Evolutionary conservation across 805 yeast genomes (phyloP).

Genomic region (Candida loeiensis): DNA sequence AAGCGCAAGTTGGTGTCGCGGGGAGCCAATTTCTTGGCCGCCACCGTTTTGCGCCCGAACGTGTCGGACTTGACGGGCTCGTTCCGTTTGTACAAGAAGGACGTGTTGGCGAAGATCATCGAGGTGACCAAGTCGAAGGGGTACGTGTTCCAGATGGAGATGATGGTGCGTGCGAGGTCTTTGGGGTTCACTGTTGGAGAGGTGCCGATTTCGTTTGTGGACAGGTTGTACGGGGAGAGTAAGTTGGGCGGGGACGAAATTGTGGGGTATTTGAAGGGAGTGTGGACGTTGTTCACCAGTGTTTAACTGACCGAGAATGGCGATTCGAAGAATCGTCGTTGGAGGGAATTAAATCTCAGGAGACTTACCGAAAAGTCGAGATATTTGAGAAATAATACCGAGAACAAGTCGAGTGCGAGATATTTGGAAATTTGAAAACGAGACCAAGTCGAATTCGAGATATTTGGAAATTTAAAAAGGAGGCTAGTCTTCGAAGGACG

Average conservation of each 20-base stretch:
- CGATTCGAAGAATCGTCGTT: too few relatives aligned
- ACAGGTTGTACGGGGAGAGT: conserved; percentile 73
- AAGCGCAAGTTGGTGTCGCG: conserved; percentile 73
- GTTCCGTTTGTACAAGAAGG: conserved; percentile 70
- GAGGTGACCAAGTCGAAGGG: conserved; percentile 70
- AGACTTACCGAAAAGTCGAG: too few relatives aligned
- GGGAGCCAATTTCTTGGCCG: conserved; percentile 77
- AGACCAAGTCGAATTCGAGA: too few relatives aligned
- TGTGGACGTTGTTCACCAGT: conserved; percentile 62
- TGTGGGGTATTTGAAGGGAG: conserved; percentile 73
- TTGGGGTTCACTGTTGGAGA: conserved; percentile 71
- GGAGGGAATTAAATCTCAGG: too few relatives aligned
- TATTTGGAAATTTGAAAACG: too few relatives aligned
- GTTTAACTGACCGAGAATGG: too few relatives aligned
- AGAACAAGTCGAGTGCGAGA: too few relatives aligned
- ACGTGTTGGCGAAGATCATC: conserved; percentile 61
- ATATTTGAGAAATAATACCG: too few relatives aligned
- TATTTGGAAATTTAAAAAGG: too few relatives aligned
- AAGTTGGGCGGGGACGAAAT: conserved; percentile 81
- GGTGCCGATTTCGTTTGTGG: conserved; percentile 76
- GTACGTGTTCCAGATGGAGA: conserved; percentile 83
- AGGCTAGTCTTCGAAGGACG: too few relatives aligned
- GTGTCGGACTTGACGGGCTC: conserved; percentile 77
- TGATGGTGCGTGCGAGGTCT: conserved; percentile 81
- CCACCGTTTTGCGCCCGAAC: conserved; percentile 64